Evolutionary conservation across 2,329 filamentous ascomycete species (phyloP), one percentile per base, ranked within the genome.

Genomic region (Juglanconis sp.): DNA sequence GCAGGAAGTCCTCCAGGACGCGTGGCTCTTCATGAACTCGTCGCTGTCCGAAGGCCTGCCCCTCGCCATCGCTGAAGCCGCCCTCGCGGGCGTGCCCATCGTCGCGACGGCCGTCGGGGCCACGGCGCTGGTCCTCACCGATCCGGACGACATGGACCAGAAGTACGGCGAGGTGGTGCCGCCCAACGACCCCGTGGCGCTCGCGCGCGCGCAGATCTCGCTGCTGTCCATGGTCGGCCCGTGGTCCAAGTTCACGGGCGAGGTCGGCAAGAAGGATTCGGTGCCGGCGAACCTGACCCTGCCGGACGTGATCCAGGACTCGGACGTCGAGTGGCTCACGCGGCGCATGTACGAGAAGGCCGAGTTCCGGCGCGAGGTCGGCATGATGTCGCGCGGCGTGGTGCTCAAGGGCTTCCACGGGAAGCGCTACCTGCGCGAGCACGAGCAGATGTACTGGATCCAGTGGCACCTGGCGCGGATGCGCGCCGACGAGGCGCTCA

Each of bases 131-230:
- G 81, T 85, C 0, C 73, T 85, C n/a, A 85, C 81, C 0, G 80
- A 84, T 63, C 80, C 78, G 0, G 77, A 80, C 53, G 77, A 80
- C 53, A 75, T 76, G 51, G 77, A 74, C 17, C 68, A 66, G 65
- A 74, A 78, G 4, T 88, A 84, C 73, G 85, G 83, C 63, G 85
- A 84, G 60, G 82, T 88, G 5, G 84, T 88, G 3, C 82, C 85
- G 13, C 86, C 85, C 2, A 88, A 88, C 65, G 86, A 88, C 68
- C 79, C 85, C 4, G 77, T 79, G 42, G 80, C 81, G 4, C 75
- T 88, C 1, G 86, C 85, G 1, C 76, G 81, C 31, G 86, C 86
- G 0, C 86, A 88, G 66, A 81, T 88, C 63, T 81, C 82, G 59
- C 78, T 88, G 65, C 76, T 88, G 11, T 83, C 79, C 6, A 80